Evolutionary conservation across 371 early-diverging fungal species (phyloP).

Genomic region (Mucor saturninus): DNA sequence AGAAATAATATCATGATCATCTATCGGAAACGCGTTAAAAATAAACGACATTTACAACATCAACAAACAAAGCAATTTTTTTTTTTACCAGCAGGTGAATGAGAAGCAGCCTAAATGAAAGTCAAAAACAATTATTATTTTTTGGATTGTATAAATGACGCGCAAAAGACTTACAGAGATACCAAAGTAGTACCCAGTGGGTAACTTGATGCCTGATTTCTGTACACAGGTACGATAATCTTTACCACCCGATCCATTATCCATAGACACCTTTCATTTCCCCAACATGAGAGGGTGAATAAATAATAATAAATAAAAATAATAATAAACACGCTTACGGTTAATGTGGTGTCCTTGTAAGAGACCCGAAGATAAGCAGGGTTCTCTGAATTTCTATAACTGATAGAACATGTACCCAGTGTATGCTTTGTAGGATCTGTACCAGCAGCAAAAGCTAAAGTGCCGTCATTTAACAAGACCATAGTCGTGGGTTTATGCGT

Average conservation of each 20-base stretch:
- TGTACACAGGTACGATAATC: slow-evolving; percentile 70
- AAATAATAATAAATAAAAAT: background rate
- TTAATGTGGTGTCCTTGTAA: slow-evolving; percentile 64
- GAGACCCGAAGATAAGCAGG: slow-evolving; percentile 69
- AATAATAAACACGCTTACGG: slow-evolving; percentile 40
- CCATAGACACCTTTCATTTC: slow-evolving; percentile 59
- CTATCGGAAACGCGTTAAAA: slow-evolving; percentile 32
- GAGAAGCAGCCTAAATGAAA: slow-evolving; percentile 35
- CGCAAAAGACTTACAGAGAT: slow-evolving; percentile 57
- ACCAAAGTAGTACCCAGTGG: slow-evolving; percentile 84
- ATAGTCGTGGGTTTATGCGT: slow-evolving; percentile 67
- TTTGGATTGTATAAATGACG: background rate
- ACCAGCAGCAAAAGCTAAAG: slow-evolving; percentile 46
- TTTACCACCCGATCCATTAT: slow-evolving; percentile 53
- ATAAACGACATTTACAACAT: background rate
- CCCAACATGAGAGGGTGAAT: background rate
- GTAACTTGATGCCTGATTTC: slow-evolving; percentile 62
- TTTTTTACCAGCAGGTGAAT: slow-evolving; percentile 43
- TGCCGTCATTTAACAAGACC: slow-evolving; percentile 76
- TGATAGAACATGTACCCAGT: slow-evolving; percentile 71
- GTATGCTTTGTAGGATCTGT: slow-evolving; percentile 53
- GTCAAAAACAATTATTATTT: background rate
- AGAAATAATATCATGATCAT: slow-evolving; percentile 81
- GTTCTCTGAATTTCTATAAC: slow-evolving; percentile 70
- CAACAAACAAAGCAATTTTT: background rate